phyloP scores from a whole-genome alignment of 768 basidiomycete genomes.

The Boletus fagicola region DNA sequence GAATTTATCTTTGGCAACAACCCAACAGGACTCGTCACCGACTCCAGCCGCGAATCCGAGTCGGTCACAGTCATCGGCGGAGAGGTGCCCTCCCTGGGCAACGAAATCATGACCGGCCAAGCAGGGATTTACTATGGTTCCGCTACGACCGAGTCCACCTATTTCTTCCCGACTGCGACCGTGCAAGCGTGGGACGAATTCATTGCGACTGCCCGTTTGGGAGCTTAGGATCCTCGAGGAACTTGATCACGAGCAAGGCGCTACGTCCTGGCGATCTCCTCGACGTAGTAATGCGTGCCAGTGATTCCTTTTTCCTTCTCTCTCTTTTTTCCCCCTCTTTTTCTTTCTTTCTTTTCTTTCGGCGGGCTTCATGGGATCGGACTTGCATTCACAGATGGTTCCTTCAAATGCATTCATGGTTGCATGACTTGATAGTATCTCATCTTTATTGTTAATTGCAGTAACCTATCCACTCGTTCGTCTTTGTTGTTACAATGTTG shows the following conservation, averaged over 20 bases:
- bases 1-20: constrained; percentile 70
- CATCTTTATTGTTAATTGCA: constrained; percentile 2
- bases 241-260: not conserved
- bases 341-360: not conserved
- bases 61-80: constrained; percentile 46
- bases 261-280: not conserved
- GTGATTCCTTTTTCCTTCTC: not conserved
- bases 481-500: not conserved
- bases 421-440: not conserved
- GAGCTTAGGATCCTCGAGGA: not conserved
- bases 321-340: no score
- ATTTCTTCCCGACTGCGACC: constrained; percentile 53
- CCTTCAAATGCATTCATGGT: not conserved
- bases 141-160: constrained; percentile 48
- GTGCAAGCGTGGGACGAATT: constrained; percentile 55
- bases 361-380: not conserved
- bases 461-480: not conserved
- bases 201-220: constrained; percentile 38
- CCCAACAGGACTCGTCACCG: constrained; percentile 53
- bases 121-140: constrained; percentile 57
- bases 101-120: constrained; percentile 50
- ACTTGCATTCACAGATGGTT: not conserved
- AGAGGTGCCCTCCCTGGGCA: constrained; percentile 44
- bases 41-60: constrained; percentile 21
- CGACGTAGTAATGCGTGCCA: not conserved